phyloP scores from a whole-genome alignment of 768 basidiomycete species.

The Serpula lacrymans region DNA sequence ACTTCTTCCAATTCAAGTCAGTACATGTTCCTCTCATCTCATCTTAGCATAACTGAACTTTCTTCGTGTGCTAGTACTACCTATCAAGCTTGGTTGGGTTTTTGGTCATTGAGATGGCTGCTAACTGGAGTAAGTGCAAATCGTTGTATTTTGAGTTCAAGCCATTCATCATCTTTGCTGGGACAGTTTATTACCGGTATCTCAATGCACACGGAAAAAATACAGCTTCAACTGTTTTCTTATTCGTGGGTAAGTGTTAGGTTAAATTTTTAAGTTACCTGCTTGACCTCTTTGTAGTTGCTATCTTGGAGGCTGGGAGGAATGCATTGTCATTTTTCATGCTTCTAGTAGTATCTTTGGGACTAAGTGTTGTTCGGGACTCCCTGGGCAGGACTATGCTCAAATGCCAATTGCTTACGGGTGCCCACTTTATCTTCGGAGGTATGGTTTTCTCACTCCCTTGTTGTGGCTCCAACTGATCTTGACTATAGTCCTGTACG shows the following conservation, averaged over 20 bases:
- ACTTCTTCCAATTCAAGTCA: constrained; percentile 83
- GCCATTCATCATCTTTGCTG: constrained; percentile 7
- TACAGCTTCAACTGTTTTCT: constrained; percentile 78
- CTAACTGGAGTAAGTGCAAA: constrained; percentile 68
- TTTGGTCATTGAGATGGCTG: constrained; percentile 91
- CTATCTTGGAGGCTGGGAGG: constrained; percentile 91
- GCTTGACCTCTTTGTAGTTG: constrained; percentile 47
- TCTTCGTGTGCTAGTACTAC: constrained; percentile 60
- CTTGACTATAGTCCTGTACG: constrained; percentile 69
- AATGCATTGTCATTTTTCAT: constrained; percentile 96
- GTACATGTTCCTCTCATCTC: too few relatives aligned
- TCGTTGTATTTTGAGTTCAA: not conserved
- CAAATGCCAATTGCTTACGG: constrained; percentile 76
- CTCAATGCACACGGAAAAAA: constrained; percentile 83
- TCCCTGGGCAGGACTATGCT: constrained; percentile 83
- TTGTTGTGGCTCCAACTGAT: not conserved
- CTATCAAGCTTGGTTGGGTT: constrained; percentile 84
- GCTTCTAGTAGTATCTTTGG: constrained; percentile 88
- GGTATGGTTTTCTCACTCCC: constrained; percentile 49
- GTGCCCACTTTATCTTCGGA: constrained; percentile 89
- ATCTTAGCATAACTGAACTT: too few relatives aligned
- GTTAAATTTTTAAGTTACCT: not conserved
- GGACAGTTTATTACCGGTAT: constrained; percentile 85
- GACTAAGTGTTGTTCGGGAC: constrained; percentile 88
- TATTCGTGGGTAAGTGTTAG: constrained; percentile 73